Evolutionary conservation across 495 filamentous ascomycete genomes (phyloP).

Genomic region (Schizothecium vesticola): DNA sequence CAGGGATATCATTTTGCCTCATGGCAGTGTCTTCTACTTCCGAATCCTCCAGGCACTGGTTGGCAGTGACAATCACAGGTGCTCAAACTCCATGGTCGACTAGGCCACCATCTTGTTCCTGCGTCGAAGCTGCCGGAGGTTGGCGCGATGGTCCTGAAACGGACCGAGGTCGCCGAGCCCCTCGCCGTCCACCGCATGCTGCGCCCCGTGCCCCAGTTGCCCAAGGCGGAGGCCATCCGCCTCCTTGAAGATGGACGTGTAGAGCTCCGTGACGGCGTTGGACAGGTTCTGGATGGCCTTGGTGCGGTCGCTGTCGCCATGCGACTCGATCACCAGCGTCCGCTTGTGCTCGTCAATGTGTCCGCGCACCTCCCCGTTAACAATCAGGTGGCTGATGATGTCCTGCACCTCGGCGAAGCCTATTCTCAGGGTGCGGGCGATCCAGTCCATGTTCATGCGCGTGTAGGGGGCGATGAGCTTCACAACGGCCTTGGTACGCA

Average conservation of each 20-base stretch:
- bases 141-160: neutral
- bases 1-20: too few species aligned
- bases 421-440: slow-evolving; percentile 81
- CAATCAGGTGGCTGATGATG: slow-evolving; percentile 86
- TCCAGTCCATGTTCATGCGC: slow-evolving; percentile 78
- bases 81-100: too few species aligned
- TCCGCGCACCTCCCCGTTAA: slow-evolving; percentile 78
- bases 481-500: slow-evolving; percentile 91
- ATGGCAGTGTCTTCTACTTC: too few species aligned
- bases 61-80: too few species aligned
- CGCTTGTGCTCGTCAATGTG: slow-evolving; percentile 86
- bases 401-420: slow-evolving; percentile 81
- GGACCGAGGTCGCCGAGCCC: slow-evolving; percentile 2
- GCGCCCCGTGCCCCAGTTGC: neutral
- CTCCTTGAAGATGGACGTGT: slow-evolving; percentile 60
- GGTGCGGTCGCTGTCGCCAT: slow-evolving; percentile 67
- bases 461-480: slow-evolving; percentile 95
- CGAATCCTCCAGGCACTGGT: too few species aligned
- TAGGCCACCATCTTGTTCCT: neutral
- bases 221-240: slow-evolving; percentile 57
- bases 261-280: slow-evolving; percentile 60
- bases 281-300: slow-evolving; percentile 70
- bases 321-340: slow-evolving; percentile 72
- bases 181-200: neutral
- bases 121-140: neutral